Percentiles rank a stretch among this genome's conserved stretches.
These are phyloP conservation scores for Fusarium marasasianum DNA, from an alignment of 2,329 filamentous ascomycete species.

Conservation along the genomic window DNA sequence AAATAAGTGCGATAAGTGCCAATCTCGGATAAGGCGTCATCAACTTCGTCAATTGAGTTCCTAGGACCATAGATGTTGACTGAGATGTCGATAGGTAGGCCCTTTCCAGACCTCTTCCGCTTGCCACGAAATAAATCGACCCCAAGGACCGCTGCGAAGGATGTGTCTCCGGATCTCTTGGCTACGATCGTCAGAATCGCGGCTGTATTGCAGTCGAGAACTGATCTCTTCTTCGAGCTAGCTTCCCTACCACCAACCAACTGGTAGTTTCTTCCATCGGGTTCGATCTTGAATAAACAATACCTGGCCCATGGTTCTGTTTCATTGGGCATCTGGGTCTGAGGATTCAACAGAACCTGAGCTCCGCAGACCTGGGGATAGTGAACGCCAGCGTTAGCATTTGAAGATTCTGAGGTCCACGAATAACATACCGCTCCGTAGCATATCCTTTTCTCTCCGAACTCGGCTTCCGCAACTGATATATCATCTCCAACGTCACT, in stretches of 20 bases:
- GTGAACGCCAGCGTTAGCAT: neutral
- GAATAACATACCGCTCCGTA: neutral
- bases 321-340: fast-evolving
- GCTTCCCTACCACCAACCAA: fast-evolving
- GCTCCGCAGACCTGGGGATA: neutral
- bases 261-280: neutral
- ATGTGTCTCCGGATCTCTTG: fast-evolving
- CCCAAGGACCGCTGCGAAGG: neutral
- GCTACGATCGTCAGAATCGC: neutral
- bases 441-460: neutral
- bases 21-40: neutral
- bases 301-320: neutral
- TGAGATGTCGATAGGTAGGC: fast-evolving
- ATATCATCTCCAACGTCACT: fast-evolving
- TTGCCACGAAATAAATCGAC: fast-evolving
- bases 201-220: neutral
- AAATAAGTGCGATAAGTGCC: neutral
- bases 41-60: neutral
- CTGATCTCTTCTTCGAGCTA: neutral
- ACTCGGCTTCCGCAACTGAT: fast-evolving
- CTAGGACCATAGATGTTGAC: neutral
- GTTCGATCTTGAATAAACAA: neutral
- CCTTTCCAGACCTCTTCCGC: fast-evolving
- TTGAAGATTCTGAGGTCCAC: fast-evolving
- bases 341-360: neutral